Conservation (phyloP, 495 filamentous ascomycete genomes). For the Peziza echinospora region DNA sequence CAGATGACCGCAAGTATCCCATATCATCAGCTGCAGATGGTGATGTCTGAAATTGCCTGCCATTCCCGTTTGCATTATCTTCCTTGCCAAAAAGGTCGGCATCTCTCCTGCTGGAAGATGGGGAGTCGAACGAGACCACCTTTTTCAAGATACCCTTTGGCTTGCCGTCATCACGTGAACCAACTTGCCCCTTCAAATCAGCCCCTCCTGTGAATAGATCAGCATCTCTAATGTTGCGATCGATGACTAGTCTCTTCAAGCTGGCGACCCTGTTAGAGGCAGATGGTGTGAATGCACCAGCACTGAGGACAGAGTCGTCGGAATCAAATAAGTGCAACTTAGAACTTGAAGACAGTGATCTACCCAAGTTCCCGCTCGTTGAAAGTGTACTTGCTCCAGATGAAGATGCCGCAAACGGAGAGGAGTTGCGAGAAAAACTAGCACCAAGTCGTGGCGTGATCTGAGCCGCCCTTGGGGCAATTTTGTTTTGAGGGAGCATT, state of each 20-base stretch:
- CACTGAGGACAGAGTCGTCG: slow-evolving; percentile 63
- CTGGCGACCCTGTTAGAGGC: slow-evolving; percentile 38
- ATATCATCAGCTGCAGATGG: slow-evolving; percentile 41
- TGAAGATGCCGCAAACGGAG: slow-evolving; percentile 15
- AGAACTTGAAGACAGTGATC: slow-evolving; percentile 36
- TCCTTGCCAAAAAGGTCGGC: slow-evolving; percentile 22
- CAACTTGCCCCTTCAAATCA: slow-evolving; percentile 36
- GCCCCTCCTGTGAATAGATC: slow-evolving; percentile 25
- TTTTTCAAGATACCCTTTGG: slow-evolving; percentile 47
- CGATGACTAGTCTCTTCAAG: slow-evolving; percentile 77
- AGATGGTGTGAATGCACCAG: slow-evolving; percentile 62
- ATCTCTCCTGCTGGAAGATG: slow-evolving; percentile 24
- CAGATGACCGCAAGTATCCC: slow-evolving; percentile 38
- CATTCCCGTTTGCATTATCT: slow-evolving; percentile 20
- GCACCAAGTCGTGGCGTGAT: slow-evolving; percentile 48
- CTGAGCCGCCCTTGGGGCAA: slow-evolving; percentile 58
- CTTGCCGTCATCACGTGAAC: slow-evolving; percentile 19
- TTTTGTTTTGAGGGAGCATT: slow-evolving; percentile 59
- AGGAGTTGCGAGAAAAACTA: slow-evolving; percentile 25
- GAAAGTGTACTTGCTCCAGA: slow-evolving; percentile 6
- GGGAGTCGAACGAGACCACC: slow-evolving; percentile 72
- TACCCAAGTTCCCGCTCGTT: slow-evolving; percentile 9
- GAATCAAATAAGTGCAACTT: slow-evolving; percentile 41
- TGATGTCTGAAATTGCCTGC: slow-evolving; percentile 11
- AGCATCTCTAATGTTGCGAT: slow-evolving; percentile 44